A percentile compares a stretch with the other conserved stretches of the same genome.
Evolutionary conservation across 257 asterid genomes (phyloP).

Genomic region (Jaltomata sinuosa): DNA sequence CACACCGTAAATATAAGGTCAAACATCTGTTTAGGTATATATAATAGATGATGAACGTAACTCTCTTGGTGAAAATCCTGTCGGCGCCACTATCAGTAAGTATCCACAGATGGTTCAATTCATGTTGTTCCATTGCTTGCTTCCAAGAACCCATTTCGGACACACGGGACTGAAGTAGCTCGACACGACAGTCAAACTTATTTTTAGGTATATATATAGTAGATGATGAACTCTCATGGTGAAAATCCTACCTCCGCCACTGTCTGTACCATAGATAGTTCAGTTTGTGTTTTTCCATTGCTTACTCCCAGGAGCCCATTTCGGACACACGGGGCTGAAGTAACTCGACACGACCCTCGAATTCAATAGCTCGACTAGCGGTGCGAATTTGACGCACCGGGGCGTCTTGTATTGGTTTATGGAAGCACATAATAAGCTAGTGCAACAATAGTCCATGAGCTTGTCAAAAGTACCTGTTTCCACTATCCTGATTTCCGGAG

Average conservation of each 20-base stretch:
- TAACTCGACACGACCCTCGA: constrained; percentile 25
- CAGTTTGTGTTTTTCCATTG: not conserved
- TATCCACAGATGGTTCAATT: too few species aligned
- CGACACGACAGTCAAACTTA: not conserved
- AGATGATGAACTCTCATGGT: not conserved
- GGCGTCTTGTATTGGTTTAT: constrained; percentile 18
- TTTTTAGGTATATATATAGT: not conserved
- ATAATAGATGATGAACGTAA: too few species aligned
- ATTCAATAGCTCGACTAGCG: constrained; percentile 68
- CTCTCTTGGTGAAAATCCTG: too few species aligned
- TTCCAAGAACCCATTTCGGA: not conserved
- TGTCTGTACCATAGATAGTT: not conserved
- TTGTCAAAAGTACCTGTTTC: constrained; percentile 62
- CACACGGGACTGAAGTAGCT: not conserved
- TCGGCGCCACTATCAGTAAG: too few species aligned
- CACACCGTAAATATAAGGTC: too few species aligned
- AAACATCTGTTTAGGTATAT: too few species aligned
- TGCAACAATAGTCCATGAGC: constrained; percentile 71
- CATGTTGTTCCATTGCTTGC: not conserved
- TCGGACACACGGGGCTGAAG: not conserved
- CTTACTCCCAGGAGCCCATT: not conserved
- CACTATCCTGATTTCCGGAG: constrained; percentile 49
- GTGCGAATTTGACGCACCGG: constrained; percentile 59
- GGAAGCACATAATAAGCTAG: constrained; percentile 58
- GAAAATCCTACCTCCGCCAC: not conserved